Evolutionary conservation across 768 basidiomycete genomes (phyloP), one percentile per base, ranked within the genome.

Genomic region (Lactarius sanguifluus): DNA sequence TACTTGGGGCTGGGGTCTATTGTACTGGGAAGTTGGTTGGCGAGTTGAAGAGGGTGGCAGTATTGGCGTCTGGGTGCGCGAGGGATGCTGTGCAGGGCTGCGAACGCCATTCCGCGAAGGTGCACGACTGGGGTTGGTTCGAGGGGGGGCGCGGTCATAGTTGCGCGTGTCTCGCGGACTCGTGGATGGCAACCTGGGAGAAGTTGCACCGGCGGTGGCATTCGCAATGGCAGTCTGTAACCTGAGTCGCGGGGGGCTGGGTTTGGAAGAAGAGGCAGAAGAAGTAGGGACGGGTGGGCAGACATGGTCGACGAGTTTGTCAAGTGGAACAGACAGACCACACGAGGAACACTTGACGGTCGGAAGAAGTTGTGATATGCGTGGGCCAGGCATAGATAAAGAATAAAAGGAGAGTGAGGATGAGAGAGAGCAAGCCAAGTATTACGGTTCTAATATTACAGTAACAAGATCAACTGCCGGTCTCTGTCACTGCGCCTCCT

Each of bases 291-390:
- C 71, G 13, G 80, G 76, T 7, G 80, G 69, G 76, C 94, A 97
- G 73, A 86, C 79, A 74, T 96, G 94, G 68, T 92, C 90, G 43
- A 86, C 86, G 41, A 96, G 86, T 56, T 87, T 81, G 57, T 82
- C 78, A 41, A 96, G 81, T 38, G 90, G 86, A 45, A 97, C 90
- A 1, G 83, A 85, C 10, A 79, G 78, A 71, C 79, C 79, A 74
- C 94, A 97, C 36, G 79, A 88, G 2, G 92, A 92, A 76, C 94
- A 97, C 75, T 90, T 96, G 67, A 95, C 89, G 2, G 87, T 81
- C 6, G 94, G 92, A 12, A 96, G 81, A 58, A 89, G 76, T 75
- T 92, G 86, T 28, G 92, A 92, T 16, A 78, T 75, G 25, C 75
- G 75, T 34, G 56, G 63, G 12, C 59, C 36, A 52, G 66, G 72